These are phyloP conservation scores for Penicillium italicum DNA, from an alignment of 2,329 filamentous ascomycete species.

Conservation along the genomic window DNA sequence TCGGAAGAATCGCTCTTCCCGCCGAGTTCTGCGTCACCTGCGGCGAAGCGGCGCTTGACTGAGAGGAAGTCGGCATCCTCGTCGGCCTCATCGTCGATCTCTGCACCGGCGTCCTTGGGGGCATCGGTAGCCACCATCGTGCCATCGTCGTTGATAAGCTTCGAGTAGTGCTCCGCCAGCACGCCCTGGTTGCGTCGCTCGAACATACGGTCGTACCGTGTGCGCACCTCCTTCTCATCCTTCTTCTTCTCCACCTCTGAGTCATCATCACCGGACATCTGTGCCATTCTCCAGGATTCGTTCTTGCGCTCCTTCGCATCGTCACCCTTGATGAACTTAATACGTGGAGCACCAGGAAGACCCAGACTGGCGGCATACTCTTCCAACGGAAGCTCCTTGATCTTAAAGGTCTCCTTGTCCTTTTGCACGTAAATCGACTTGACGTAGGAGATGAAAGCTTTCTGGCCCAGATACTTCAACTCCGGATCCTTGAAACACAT, in stretches of 20 bases:
- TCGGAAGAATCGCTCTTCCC: constrained; percentile 20
- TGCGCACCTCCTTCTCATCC: constrained; percentile 64
- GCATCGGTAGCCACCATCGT: constrained; percentile 37
- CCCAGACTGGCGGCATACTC: constrained; percentile 81
- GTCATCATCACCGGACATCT: constrained; percentile 58
- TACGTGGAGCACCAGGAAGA: constrained; percentile 83
- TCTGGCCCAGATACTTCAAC: constrained; percentile 91
- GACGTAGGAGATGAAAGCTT: constrained; percentile 88
- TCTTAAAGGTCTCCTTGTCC: constrained; percentile 85
- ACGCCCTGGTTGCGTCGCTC: constrained; percentile 95
- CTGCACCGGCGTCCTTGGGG: constrained; percentile 24
- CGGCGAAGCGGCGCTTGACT: constrained; percentile 81
- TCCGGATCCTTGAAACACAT: constrained; percentile 95
- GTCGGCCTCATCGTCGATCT: constrained; percentile 51
- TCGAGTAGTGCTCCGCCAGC: constrained; percentile 87
- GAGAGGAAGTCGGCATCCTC: constrained; percentile 79
- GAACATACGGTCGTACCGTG: constrained; percentile 98
- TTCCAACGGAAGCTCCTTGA: constrained; percentile 79
- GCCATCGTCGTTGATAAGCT: constrained; percentile 66
- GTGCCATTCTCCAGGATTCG: constrained; percentile 64
- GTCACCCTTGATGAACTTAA: constrained; percentile 88
- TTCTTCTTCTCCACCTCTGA: constrained; percentile 53
- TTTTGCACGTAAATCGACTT: constrained; percentile 82
- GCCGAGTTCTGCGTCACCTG: constrained; percentile 57
- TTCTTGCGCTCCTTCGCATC: constrained; percentile 87